A percentile compares a stretch with the other conserved stretches of the same genome.
phyloP scores from a whole-genome alignment of 2,329 filamentous ascomycete genomes.

The Clarireedia monteithiana region DNA sequence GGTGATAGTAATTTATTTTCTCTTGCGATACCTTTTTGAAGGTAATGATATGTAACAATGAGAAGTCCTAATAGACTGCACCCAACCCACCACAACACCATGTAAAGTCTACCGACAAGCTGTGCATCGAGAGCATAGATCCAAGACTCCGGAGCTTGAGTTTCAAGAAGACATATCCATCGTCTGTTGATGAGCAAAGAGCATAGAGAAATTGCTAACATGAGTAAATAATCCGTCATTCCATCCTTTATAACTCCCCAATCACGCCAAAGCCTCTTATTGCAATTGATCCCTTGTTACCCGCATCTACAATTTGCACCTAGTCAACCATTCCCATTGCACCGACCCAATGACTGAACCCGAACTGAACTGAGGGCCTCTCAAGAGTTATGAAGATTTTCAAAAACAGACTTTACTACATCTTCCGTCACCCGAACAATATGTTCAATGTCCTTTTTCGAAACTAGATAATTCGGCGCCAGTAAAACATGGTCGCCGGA shows the following conservation, averaged over 20 bases:
- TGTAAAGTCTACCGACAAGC: too few relatives aligned
- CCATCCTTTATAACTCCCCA: neutral
- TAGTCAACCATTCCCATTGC: neutral
- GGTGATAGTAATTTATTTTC: neutral
- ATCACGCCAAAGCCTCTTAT: neutral
- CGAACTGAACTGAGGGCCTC: neutral
- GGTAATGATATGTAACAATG: too few relatives aligned
- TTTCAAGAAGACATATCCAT: too few relatives aligned
- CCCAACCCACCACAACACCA: too few relatives aligned
- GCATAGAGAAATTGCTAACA: too few relatives aligned
- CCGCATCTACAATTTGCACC: neutral
- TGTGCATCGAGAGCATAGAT: too few relatives aligned
- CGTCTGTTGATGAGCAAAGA: too few relatives aligned
- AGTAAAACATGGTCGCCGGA: conserved; percentile 55
- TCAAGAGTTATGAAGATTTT: neutral
- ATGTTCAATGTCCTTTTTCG: conserved; percentile 42
- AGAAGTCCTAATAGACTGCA: too few relatives aligned
- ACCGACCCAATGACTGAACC: neutral
- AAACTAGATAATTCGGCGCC: conserved; percentile 52
- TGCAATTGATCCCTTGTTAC: neutral
- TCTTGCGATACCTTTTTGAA: neutral
- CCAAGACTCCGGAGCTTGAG: too few relatives aligned
- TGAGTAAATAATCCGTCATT: neutral
- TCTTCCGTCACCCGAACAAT: conserved; percentile 39
- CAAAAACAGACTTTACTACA: conserved; percentile 21